Evolutionary conservation across 164 flowering plant species (phyloP).

Genomic region (Chimonanthus praecox): DNA sequence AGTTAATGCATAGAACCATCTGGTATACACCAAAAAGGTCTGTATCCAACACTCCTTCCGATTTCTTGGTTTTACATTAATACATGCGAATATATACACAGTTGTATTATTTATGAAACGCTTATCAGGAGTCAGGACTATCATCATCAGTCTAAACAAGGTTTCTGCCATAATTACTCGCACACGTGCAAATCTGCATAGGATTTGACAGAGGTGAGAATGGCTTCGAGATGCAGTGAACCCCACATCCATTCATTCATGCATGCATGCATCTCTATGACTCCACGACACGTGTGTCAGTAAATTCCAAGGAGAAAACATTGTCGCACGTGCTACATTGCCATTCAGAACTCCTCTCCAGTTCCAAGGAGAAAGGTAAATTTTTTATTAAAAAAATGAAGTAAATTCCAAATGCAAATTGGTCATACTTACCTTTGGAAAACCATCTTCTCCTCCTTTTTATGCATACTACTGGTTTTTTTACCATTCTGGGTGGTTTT

Average conservation of each 20-base stretch:
- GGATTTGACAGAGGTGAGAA: neutral
- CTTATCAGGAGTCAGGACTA: no score
- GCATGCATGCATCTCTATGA: neutral
- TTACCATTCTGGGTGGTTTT: neutral
- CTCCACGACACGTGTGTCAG: neutral
- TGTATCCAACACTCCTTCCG: no score
- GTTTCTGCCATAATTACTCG: neutral
- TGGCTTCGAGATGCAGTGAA: no score
- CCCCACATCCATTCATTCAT: neutral
- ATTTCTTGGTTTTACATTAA: no score
- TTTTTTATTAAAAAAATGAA: no score
- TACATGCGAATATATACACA: neutral
- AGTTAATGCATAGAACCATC: no score
- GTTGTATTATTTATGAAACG: neutral
- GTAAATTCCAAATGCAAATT: no score
- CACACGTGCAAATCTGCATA: neutral
- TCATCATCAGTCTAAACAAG: neutral
- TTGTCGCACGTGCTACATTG: neutral
- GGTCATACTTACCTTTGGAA: neutral
- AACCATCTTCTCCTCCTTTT: neutral
- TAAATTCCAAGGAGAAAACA: neutral
- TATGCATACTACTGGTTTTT: neutral
- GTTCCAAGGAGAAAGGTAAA: neutral
- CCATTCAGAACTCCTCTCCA: neutral
- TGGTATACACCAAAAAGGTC: no score